Percentiles rank a stretch among this genome's conserved stretches.
phyloP scores from a whole-genome alignment of 306 rosid genomes.

The Rosa chinensis region DNA sequence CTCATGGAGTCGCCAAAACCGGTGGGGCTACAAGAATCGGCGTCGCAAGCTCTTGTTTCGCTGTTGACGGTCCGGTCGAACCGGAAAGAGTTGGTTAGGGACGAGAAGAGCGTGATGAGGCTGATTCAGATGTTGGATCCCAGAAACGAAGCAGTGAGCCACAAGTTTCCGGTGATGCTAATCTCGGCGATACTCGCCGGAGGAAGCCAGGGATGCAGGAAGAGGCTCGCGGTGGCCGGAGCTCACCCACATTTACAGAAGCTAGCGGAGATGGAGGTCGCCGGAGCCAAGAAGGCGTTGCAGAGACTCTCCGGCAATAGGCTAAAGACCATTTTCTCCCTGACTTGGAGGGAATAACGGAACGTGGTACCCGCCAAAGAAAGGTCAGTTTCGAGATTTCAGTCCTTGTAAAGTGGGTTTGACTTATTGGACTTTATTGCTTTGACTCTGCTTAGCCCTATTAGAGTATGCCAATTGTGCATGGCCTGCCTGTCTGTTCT shows the following conservation, averaged over 20 bases:
- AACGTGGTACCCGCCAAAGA: constrained; percentile 31
- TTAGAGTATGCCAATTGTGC: neutral
- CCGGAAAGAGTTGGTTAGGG: constrained; percentile 49
- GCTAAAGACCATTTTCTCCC: constrained; percentile 43
- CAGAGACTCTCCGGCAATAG: constrained; percentile 55
- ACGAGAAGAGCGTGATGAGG: constrained; percentile 58
- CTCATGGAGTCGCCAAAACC: constrained; percentile 61
- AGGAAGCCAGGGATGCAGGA: constrained; percentile 50
- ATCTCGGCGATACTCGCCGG: constrained; percentile 38
- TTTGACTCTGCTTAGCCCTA: constrained; percentile 14
- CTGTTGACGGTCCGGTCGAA: constrained; percentile 52
- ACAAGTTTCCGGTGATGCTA: constrained; percentile 37
- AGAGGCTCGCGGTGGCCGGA: constrained; percentile 44
- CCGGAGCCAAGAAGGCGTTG: constrained; percentile 49
- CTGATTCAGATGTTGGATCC: constrained; percentile 50
- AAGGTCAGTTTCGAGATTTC: constrained; percentile 30
- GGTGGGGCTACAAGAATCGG: constrained; percentile 49
- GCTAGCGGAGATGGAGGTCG: constrained; percentile 43
- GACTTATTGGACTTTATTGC: neutral
- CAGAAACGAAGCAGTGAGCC: constrained; percentile 33
- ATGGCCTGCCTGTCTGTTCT: constrained; percentile 8
- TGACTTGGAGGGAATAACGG: constrained; percentile 53
- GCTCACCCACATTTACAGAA: constrained; percentile 41
- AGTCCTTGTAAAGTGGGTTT: neutral
- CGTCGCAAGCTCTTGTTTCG: constrained; percentile 39